Evolutionary conservation across 257 asterid species (phyloP), one percentile per base, ranked within the genome.

Genomic region (Jasminum sambac): DNA sequence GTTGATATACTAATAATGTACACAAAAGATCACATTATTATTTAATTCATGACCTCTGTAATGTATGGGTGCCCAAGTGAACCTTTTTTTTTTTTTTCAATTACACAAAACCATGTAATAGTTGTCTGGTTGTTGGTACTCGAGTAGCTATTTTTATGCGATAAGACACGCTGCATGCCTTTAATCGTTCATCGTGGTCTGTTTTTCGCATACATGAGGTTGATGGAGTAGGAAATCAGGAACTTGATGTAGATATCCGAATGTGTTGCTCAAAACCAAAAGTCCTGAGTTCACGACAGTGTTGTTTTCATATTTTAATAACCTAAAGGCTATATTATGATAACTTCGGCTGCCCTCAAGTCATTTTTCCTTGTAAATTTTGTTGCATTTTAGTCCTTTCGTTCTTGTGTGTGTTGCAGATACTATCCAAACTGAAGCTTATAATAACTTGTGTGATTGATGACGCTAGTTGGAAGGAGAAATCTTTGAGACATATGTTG

Each of bases 161-260:
- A n/a, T n/a, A n/a, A n/a, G n/a, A n/a, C n/a, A n/a, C n/a, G n/a
- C n/a, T n/a, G n/a, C n/a, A n/a, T n/a, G n/a, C n/a, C n/a, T n/a
- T n/a, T n/a, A n/a, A n/a, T n/a, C n/a, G n/a, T 92, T 83, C 98
- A 92, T 68, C 89, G 80, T 26, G 96, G 84, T 17, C 96, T 92
- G 67, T 90, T 92, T 73, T 92, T 92, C 48, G 94, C 98, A 11
- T 92, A 92, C 86, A 84, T 90, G 84, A 92, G 96, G 81, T 64
- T 90, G 87, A 84, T 89, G 78, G 98, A 92, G 83, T 96, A 92
- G 83, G 98, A 92, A 85, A 92, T 92, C 87, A 81, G 96, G 85
- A 92, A 92, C 84, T 73, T 92, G 80, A 92, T 92, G 98, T 92
- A 96, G 98, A 92, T 92, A 76, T 92, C 96, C 7, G 98, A 92